A percentile compares a stretch with the other conserved stretches of the same genome.
Conservation (phyloP, 1,284 basidiomycete species). For the Thecaphora thlaspeos region DNA sequence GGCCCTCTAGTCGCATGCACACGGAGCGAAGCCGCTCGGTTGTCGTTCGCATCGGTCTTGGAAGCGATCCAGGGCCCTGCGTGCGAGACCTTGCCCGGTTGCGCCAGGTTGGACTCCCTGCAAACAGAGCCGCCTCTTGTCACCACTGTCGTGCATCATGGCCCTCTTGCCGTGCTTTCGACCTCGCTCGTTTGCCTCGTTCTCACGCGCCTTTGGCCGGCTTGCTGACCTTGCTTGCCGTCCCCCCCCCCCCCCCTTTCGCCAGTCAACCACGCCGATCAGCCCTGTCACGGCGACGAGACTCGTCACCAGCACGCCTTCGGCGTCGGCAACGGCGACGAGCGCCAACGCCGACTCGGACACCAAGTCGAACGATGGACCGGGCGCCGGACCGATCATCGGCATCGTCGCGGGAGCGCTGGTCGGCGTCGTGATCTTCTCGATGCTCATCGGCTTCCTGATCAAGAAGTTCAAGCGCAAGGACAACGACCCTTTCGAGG, state of each 20-base stretch:
- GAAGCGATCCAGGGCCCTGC: no score
- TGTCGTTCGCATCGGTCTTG: no score
- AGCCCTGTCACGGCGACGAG: slow-evolving; percentile 28
- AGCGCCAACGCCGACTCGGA: slow-evolving; percentile 14
- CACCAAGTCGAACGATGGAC: slow-evolving; percentile 16
- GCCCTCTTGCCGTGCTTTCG: not conserved
- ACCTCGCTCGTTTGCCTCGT: no score
- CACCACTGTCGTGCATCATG: no score
- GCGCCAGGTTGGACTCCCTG: no score
- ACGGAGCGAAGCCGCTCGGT: no score
- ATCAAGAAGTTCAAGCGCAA: slow-evolving; percentile 50
- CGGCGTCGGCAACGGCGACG: slow-evolving; percentile 21
- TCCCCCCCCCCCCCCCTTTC: not conserved
- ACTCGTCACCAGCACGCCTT: slow-evolving; percentile 31
- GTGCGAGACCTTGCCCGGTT: no score
- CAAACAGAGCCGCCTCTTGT: no score
- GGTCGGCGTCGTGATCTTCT: slow-evolving; percentile 55
- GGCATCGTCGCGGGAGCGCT: slow-evolving; percentile 58
- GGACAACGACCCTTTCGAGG: slow-evolving; percentile 53
- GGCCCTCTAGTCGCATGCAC: no score
- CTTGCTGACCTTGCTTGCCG: no score
- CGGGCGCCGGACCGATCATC: slow-evolving; percentile 53
- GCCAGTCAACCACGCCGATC: slow-evolving; percentile 10
- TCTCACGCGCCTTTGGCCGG: no score
- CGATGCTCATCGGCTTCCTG: slow-evolving; percentile 52